These are phyloP conservation scores for Rhizophlyctis rosea DNA, from an alignment of 192 early-diverging fungal species.

Conservation along the genomic window DNA sequence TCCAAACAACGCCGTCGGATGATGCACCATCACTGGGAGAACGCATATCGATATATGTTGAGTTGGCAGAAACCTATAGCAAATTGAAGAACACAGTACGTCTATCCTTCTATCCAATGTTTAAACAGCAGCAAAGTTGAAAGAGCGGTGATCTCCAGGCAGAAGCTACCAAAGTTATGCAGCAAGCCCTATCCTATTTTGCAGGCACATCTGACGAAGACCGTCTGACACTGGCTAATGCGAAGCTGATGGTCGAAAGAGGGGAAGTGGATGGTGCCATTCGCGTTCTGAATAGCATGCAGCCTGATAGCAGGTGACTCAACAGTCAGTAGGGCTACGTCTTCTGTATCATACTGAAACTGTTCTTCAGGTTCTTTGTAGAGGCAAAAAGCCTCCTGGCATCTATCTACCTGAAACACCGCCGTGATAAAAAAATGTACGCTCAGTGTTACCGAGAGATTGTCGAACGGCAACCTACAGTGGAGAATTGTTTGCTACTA, in stretches of 20 bases:
- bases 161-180: conserved; percentile 40
- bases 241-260: conserved; percentile 27
- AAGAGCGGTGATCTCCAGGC: conserved; percentile 6
- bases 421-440: conserved; percentile 50
- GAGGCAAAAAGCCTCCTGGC: conserved; percentile 45
- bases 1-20: conserved; percentile 17
- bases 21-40: conserved; percentile 22
- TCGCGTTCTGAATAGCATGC: conserved; percentile 33
- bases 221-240: conserved; percentile 42
- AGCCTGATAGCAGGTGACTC: conserved; percentile 25
- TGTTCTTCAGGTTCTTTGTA: conserved; percentile 29
- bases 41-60: conserved; percentile 39
- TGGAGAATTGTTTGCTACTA: conserved; percentile 47
- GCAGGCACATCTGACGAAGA: conserved; percentile 37
- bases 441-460: conserved; percentile 50
- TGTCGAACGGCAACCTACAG: conserved; percentile 40
- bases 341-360: neutral
- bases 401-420: conserved; percentile 49
- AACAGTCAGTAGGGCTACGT: neutral
- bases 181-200: conserved; percentile 43
- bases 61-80: conserved; percentile 37
- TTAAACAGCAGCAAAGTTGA: neutral
- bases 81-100: conserved; percentile 39
- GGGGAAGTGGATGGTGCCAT: conserved; percentile 45
- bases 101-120: neutral